Base-by-base conservation (phyloP, 164 flowering plant genomes). In the Vitis cinerea region DNA sequence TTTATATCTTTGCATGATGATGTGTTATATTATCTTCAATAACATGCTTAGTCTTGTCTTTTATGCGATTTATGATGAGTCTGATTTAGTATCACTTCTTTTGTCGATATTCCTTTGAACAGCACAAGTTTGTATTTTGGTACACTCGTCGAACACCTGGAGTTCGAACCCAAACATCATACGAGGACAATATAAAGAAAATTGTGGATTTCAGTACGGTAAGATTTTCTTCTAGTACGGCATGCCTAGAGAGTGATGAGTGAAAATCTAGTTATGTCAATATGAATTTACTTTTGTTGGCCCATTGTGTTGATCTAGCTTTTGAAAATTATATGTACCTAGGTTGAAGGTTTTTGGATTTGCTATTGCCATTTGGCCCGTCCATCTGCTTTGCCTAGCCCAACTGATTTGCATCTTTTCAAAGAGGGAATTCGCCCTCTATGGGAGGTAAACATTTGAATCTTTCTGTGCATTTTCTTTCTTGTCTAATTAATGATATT, bases 301-400 rank as follows among this genome's bases (percentile, higher is more conserved):
- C 30, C 63, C 17, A 48, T 23, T 13, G 52, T 29, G n/a, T 19
- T 49, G 47, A 50, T 13, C 27, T 47, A 12, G 16, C 6, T 4
- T 65, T 51, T 54, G 47, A 61, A 50, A 23, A 8, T 49, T 10
- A 48, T 75, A 11, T 69, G 49, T 68, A 55, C 69, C 53, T 65
- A 95, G 99, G 98, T 91, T 76, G 99, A 95, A 83, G 88, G 79
- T 4, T 93, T 95, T 77, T 95, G 99, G 99, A 83, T 90, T 27
- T 85, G 92, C 81, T 95, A 95, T 66, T 95, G 99, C 74, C 99
- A 91, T 81, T 80, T 95, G 72, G 96, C 93, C 59, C 98, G 97
- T 16, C 90, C 98, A 66, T 86, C 97, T 72, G 64, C 89, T 67
- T 82, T 95, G 83, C 99, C 98, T 19, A 85, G 82, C 72, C 97